Evolutionary conservation across 2,329 filamentous ascomycete species (phyloP).

Genomic region (Fusarium tjaetaba): DNA sequence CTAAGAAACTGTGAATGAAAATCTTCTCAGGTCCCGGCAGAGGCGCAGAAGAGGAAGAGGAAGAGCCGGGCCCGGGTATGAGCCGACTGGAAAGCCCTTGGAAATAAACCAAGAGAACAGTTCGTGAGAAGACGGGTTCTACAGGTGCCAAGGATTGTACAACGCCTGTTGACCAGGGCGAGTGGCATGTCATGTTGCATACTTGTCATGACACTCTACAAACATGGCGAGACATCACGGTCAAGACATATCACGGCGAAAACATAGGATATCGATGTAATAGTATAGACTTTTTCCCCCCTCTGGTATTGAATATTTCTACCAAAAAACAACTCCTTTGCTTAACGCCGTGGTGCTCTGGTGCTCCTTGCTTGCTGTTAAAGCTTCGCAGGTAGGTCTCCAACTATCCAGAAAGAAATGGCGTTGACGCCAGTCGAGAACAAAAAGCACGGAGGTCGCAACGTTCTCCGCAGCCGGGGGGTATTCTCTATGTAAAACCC

Average conservation of each 20-base stretch:
- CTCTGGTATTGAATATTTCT: conserved; percentile 28
- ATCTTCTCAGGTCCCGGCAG: background rate
- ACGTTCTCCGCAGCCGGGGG: conserved; percentile 31
- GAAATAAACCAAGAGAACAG: background rate
- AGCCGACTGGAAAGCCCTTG: conserved; percentile 10
- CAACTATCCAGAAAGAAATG: conserved; percentile 36
- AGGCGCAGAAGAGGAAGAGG: background rate
- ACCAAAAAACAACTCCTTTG: conserved; percentile 24
- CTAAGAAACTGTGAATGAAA: background rate
- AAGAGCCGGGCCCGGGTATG: conserved; percentile 33
- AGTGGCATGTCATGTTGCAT: conserved; percentile 2
- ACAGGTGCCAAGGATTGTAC: background rate
- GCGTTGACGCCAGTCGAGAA: conserved; percentile 33
- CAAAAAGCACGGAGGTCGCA: conserved; percentile 29
- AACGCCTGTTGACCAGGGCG: background rate
- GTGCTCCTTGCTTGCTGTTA: conserved; percentile 41
- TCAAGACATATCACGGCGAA: no score
- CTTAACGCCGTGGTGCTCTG: conserved; percentile 38
- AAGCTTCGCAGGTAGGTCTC: conserved; percentile 31
- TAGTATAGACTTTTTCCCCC: conserved; percentile 30
- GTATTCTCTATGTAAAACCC: conserved; percentile 21
- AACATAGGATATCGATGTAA: background rate
- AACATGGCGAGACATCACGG: background rate
- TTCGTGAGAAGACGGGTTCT: background rate
- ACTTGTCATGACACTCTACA: conserved; percentile 9